Evolutionary conservation across 805 yeast species (phyloP), one percentile per base, ranked within the genome.

Genomic region (Lachancea meyersii): DNA sequence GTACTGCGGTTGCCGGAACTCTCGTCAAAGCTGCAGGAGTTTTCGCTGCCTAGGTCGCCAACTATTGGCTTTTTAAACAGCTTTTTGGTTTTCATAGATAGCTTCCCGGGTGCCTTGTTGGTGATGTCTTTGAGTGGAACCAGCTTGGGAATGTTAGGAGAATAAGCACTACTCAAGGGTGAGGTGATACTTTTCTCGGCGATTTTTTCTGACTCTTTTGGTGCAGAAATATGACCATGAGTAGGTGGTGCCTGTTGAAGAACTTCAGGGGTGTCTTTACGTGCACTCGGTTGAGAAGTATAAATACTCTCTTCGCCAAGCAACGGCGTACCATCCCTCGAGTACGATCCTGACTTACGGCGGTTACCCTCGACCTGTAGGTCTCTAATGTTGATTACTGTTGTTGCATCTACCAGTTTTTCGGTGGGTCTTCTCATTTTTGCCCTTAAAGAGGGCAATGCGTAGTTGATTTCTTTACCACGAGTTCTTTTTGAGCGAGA

Each of bases 341-440:
- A 41, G 13, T 31, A 27, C 5, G 44, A 30, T 6, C 40, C 14
- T 11, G 40, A 28, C 16, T 33, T 41, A 11, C 36, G 32, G n/a
- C 39, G 39, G 16, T 30, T 30, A 16, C 28, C 27, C 11, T 35
- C 46, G n/a, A 64, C 65, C 42, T 61, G 61, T 11, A 54, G 46
- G 40, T 60, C 65, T 23, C 66, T 65, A 17, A 65, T 57, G 50
- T 62, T 57, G 2, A 55, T 53, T 21, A 59, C 49, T 2, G 70
- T 67, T 1, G 80, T 77, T 1, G 88, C 88, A 58, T 78, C 85
- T 2, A 76, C 77, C 34, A 79, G 64, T 48, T 71, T 70, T 23
- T 68, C 81, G 0, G 79, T 69, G 26, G 77, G 78, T 49, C 91
- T 70, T 55, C 94, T 73, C 80, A 82, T 71, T 55, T 83, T 84